Conservation (phyloP, 805 yeast genomes). For the Starmerella powellii region DNA sequence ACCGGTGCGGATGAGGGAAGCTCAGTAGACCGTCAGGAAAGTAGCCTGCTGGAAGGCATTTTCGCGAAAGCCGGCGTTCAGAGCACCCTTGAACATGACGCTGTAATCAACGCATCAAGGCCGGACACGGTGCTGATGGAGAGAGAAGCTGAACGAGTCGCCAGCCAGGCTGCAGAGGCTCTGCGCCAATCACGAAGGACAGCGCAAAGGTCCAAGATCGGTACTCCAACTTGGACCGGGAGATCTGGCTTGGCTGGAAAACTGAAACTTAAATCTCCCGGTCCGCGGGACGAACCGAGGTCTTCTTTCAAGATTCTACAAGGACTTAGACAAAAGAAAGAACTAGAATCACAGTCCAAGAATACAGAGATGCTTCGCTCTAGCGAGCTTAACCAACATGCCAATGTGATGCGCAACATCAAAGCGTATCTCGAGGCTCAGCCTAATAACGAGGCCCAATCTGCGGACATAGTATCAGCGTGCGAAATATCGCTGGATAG, state of each 20-base stretch:
- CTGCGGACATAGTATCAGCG: conserved; percentile 37
- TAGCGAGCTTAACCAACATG: conserved; percentile 17
- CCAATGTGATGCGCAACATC: conserved; percentile 30
- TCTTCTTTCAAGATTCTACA: conserved; percentile 35
- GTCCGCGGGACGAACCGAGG: background rate
- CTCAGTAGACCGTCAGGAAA: conserved; percentile 6
- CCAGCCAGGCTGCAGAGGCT: conserved; percentile 49
- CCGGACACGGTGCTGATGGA: conserved; percentile 47
- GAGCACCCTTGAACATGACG: conserved; percentile 67
- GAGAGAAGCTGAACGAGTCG: conserved; percentile 49
- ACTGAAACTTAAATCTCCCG: conserved; percentile 5
- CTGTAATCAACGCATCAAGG: conserved; percentile 45
- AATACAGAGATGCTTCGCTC: conserved; percentile 1
- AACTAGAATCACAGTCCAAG: conserved; percentile 25
- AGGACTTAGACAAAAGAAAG: conserved; percentile 37
- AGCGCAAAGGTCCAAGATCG: conserved; percentile 41
- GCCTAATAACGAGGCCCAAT: conserved; percentile 35
- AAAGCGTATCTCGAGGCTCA: conserved; percentile 31
- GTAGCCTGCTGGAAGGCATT: conserved; percentile 58
- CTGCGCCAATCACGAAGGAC: conserved; percentile 45
- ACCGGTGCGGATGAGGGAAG: conserved; percentile 41
- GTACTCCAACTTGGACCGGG: conserved; percentile 96
- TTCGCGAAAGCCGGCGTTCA: conserved; percentile 63
- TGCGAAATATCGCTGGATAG: conserved; percentile 33
- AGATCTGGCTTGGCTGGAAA: conserved; percentile 76